Evolutionary conservation across 768 basidiomycete genomes (phyloP), one percentile per base, ranked within the genome.

Genomic region (Serendipita sp.): DNA sequence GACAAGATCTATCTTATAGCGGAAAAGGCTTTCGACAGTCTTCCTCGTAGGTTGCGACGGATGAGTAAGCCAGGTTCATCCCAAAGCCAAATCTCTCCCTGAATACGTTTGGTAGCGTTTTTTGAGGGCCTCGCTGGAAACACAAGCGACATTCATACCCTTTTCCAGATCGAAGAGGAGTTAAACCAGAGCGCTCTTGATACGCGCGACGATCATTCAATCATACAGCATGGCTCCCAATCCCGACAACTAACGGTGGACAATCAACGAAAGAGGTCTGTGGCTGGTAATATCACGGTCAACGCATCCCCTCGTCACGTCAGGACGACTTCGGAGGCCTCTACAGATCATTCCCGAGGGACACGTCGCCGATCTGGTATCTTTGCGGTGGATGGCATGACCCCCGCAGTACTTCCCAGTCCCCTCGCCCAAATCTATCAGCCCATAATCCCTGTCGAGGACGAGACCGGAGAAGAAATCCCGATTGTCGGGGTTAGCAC

Each of bases 81-180:
- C 15, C 24, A 44, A 47, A 18, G n/a, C 45, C 35, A 44, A 5
- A 47, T 63, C 4, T 41, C 45, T 63, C 24, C 58, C 48, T 48
- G 35, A 41, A 60, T 41, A 35, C 37, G 18, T 45, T 64, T 34
- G 63, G n/a, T 68, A 93, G 90, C 84, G 24, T 77, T 92, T 53
- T 85, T 93, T 66, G 91, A 93, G 68, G 86, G 86, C 8, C 63
- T 70, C 8, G 83, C 79, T n/a, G 88, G 90, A 2, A 78, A 82
- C 1, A 83, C 79, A 65, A 77, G 80, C 2, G 86, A 89, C 69
- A 92, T 93, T 65, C 85, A 86, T 68, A 81, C 83, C 4, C 83
- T 92, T 18, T 92, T 92, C 69, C 87, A 91, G 67, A 78, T 92
- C 10, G 86, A 86, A 70, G 86, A 87, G 16, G 82, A 86, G 60